Conservation (phyloP, 768 basidiomycete species). For the Calocybe gangraenosa region DNA sequence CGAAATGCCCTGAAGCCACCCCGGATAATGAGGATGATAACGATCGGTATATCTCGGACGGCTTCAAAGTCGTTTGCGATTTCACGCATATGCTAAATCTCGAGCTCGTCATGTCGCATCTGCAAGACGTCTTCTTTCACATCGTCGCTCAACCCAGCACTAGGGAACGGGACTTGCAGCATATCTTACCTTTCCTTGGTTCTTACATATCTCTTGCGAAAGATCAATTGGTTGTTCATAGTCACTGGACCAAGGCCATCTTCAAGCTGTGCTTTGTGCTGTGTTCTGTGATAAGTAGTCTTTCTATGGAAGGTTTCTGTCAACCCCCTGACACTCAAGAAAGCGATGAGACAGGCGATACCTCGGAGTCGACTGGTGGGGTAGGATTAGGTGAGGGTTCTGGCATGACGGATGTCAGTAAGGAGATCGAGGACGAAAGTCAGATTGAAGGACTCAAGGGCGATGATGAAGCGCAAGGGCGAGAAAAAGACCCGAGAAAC, state of each 20-base stretch:
- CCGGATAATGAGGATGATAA: constrained; percentile 21
- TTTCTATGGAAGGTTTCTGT: constrained; percentile 90
- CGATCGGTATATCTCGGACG: constrained; percentile 52
- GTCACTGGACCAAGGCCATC: constrained; percentile 66
- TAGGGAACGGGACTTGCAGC: constrained; percentile 32
- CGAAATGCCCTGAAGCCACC: constrained; percentile 27
- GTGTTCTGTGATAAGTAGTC: constrained; percentile 64
- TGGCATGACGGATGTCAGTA: constrained; percentile 84
- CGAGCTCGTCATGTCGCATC: constrained; percentile 32
- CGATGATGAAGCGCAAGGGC: constrained; percentile 41
- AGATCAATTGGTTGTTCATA: constrained; percentile 52
- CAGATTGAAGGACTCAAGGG: constrained; percentile 92
- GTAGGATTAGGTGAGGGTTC: constrained; percentile 86
- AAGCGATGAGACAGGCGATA: constrained; percentile 42
- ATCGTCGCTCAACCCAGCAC: constrained; percentile 32
- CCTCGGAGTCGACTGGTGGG: constrained; percentile 57
- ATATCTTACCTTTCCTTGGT: constrained; percentile 73
- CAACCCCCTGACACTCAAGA: constrained; percentile 75
- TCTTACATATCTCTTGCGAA: constrained; percentile 54
- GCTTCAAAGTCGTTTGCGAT: constrained; percentile 38
- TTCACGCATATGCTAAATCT: constrained; percentile 49
- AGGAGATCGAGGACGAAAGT: constrained; percentile 93
- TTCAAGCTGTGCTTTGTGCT: constrained; percentile 85
- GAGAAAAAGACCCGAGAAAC: constrained; percentile 43
- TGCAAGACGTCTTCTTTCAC: constrained; percentile 34